Evolutionary conservation across 495 filamentous ascomycete species (phyloP), one percentile per base, ranked within the genome.

Genomic region (Hyaloscypha variabilis): DNA sequence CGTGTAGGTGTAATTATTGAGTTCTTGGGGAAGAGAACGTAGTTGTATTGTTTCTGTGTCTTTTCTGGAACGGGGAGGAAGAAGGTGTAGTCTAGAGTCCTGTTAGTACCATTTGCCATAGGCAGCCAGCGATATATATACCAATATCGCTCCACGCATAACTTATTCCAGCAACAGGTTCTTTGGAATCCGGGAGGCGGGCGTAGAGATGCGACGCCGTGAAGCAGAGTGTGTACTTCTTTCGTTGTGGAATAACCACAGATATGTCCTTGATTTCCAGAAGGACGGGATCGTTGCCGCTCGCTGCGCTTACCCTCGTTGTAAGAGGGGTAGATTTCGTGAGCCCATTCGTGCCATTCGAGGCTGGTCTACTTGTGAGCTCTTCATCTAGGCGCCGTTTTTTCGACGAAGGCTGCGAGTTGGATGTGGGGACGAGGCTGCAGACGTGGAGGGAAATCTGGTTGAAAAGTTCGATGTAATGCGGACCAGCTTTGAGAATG

Each of bases 21-120:
- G 77, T 71, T 85, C 82, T 78, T 88, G 4, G 94, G 92, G 64
- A 98, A 88, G 65, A 99, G 78, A 71, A 94, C 84, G 74, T 96
- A 97, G 72, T 95, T 97, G 79, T 90, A 88, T 73, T 97, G 93
- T 56, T 90, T 87, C 70, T 92, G 90, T 14, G 89, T 81, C 74
- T 97, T 97, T 64, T 98, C 95, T 1, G 95, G 95, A 0, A 97
- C 90, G 2, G 94, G 93, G 46, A 99, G 87, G 74, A 86, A 91
- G 66, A 91, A 82, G 52, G 86, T 82, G 72, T 94, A 90, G 66
- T 90, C 92, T 92, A 28, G 24, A 29, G 30, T 42, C 46, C 51
- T 24, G 65, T 79, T 70, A 76, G 74, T 53, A 42, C 61, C 42
- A 64, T 1, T 55, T 21, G 10, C 39, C 3, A 59, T n/a, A 21